Evolutionary conservation across 495 filamentous ascomycete genomes (phyloP).

Genomic region (Hypoxylon fragiforme): DNA sequence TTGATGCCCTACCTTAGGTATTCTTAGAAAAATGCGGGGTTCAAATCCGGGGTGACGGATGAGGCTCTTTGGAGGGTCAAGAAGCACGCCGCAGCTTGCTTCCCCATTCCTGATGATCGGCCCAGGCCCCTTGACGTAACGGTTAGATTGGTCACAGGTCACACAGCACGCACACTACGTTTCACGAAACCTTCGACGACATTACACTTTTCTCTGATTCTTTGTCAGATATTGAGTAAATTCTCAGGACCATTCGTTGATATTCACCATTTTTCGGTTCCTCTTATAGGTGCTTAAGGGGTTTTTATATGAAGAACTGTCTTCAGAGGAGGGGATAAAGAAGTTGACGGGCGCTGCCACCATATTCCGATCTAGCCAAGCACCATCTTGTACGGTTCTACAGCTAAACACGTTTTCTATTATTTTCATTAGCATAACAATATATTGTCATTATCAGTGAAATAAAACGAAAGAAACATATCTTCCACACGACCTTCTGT

Average conservation of each 20-base stretch:
- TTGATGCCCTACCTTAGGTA: slow-evolving; percentile 25
- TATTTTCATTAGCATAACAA: no score
- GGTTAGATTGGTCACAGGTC: background rate
- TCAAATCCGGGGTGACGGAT: slow-evolving; percentile 32
- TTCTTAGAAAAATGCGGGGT: slow-evolving; percentile 32
- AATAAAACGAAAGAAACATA: no score
- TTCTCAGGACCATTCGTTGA: slow-evolving; percentile 23
- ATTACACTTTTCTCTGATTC: slow-evolving; percentile 8
- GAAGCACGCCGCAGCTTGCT: slow-evolving; percentile 2
- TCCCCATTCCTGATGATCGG: slow-evolving; percentile 13
- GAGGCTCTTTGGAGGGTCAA: slow-evolving; percentile 31
- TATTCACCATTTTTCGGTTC: slow-evolving; percentile 9
- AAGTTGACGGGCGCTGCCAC: no score
- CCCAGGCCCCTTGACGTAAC: slow-evolving; percentile 11
- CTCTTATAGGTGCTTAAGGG: no score
- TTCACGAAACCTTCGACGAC: slow-evolving; percentile 18
- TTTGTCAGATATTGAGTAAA: slow-evolving; percentile 19
- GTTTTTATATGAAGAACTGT: no score
- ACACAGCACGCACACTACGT: slow-evolving; percentile 18
- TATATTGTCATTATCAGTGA: no score
- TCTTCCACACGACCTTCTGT: no score
- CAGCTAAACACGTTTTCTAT: no score
- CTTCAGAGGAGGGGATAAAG: no score
- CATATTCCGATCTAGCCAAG: no score
- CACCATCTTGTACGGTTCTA: no score